Conservation (phyloP, 495 filamentous ascomycete genomes). For the Oidiodendron maius region DNA sequence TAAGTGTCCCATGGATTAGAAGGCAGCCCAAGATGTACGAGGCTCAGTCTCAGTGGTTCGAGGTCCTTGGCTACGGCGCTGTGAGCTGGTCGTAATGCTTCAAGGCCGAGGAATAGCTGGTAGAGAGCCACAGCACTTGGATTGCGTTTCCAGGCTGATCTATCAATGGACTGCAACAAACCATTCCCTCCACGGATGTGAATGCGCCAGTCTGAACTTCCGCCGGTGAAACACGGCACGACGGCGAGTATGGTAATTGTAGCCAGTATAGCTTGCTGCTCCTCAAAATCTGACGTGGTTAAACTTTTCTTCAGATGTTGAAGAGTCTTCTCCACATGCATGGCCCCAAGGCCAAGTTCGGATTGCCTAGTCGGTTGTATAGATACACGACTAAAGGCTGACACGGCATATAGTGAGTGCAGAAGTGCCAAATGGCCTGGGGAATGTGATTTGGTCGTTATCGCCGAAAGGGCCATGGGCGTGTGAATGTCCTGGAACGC, state of each 20-base stretch:
- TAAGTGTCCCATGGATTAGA: too few species aligned
- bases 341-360: background rate
- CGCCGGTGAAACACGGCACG: background rate
- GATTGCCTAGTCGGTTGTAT: background rate
- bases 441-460: background rate
- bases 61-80: background rate
- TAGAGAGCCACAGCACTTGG: background rate
- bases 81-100: background rate
- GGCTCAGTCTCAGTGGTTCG: background rate
- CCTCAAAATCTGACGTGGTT: background rate
- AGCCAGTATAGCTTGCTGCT: background rate
- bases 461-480: background rate
- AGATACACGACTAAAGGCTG: background rate
- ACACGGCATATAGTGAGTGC: background rate
- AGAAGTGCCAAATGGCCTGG: background rate
- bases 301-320: background rate
- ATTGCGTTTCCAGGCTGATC: background rate
- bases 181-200: background rate
- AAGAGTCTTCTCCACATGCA: background rate
- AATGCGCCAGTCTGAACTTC: background rate
- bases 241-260: background rate
- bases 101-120: background rate
- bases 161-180: background rate
- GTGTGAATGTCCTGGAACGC: background rate
- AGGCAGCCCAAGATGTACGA: background rate